Evolutionary conservation across 2,329 filamentous ascomycete species (phyloP), one percentile per base, ranked within the genome.

Genomic region (Pyrenophora seminiperda): DNA sequence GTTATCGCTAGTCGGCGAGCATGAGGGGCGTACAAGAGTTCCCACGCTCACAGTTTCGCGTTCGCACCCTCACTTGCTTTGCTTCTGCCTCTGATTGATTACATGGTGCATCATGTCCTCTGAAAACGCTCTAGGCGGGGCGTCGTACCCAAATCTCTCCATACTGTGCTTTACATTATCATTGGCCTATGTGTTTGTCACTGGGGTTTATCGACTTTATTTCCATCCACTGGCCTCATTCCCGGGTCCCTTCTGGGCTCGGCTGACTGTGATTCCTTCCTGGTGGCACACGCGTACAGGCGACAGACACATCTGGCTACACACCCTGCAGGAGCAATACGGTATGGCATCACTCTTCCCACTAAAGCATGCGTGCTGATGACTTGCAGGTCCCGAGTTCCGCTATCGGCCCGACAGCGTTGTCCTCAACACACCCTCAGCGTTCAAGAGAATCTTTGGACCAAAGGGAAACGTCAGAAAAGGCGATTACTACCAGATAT

Each of bases 351-450:
- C 10, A 13, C 7, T 10, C 3, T 17, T 11, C 13, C 17, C n/a
- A 13, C 15, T 15, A 29, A n/a, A 47, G 14, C 19, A n/a, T 2
- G 29, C 18, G 32, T 29, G 19, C 29, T 51, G 24, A 51, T 17
- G 15, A 13, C n/a, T 14, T 29, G 7, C 11, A 51, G 48, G 48
- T 13, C 38, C 53, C 13, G 50, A 58, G 13, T 59, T 91, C 18
- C 86, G 89, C 18, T 89, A 86, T 62, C 86, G 86, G 0, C 90
- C 90, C 36, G 89, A 90, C 72, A 84, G 82, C 56, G 74, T 95
- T 34, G 88, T 86, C 0, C 83, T 93, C 75, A 91, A 92, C 76
- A 84, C 83, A 51, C 82, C 81, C 50, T 78, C 49, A 46, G 73
- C 73, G 1, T 63, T 75, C 37, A 71, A 72, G 40, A 72, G 72